Evolutionary conservation across 2,329 filamentous ascomycete species (phyloP).

Genomic region (Curvularia spicifera): DNA sequence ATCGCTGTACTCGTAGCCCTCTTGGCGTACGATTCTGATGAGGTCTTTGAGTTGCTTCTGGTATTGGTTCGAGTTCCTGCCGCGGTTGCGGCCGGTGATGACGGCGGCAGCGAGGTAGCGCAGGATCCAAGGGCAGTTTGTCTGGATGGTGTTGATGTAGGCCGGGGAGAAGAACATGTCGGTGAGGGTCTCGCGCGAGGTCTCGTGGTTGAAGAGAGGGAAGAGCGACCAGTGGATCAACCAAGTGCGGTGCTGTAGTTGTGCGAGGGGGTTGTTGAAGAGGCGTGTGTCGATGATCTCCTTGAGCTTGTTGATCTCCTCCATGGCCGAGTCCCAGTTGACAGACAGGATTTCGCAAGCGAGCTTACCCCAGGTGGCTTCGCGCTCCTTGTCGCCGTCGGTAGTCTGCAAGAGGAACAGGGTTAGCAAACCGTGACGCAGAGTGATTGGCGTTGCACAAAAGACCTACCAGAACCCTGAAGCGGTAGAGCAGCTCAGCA

Average conservation of each 20-base stretch:
- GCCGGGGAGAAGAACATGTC: conserved; percentile 96
- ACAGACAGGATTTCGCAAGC: conserved; percentile 93
- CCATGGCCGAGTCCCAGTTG: conserved; percentile 87
- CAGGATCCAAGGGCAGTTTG: conserved; percentile 93
- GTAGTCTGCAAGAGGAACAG: conserved; percentile 64
- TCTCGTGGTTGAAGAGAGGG: conserved; percentile 97
- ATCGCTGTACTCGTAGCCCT: conserved; percentile 96
- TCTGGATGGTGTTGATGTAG: conserved; percentile 99
- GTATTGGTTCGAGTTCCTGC: conserved; percentile 82
- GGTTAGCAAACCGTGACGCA: conserved; percentile 6
- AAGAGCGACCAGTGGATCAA: conserved; percentile 98
- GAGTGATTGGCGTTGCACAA: not conserved
- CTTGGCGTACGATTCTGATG: conserved; percentile 92
- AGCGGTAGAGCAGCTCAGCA: conserved; percentile 93
- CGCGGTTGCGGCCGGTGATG: conserved; percentile 78
- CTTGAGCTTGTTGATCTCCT: conserved; percentile 69
- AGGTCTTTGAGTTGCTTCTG: conserved; percentile 99
- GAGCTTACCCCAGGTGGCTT: conserved; percentile 97
- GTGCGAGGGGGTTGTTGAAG: conserved; percentile 93
- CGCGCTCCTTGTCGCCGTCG: conserved; percentile 95
- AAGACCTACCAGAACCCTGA: conserved; percentile 75
- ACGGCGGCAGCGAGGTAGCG: conserved; percentile 93
- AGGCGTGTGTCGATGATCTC: conserved; percentile 88
- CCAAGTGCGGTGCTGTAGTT: conserved; percentile 96
- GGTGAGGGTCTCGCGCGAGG: conserved; percentile 85